phyloP scores from a whole-genome alignment of 768 basidiomycete species.

The Termitomyces sp. region DNA sequence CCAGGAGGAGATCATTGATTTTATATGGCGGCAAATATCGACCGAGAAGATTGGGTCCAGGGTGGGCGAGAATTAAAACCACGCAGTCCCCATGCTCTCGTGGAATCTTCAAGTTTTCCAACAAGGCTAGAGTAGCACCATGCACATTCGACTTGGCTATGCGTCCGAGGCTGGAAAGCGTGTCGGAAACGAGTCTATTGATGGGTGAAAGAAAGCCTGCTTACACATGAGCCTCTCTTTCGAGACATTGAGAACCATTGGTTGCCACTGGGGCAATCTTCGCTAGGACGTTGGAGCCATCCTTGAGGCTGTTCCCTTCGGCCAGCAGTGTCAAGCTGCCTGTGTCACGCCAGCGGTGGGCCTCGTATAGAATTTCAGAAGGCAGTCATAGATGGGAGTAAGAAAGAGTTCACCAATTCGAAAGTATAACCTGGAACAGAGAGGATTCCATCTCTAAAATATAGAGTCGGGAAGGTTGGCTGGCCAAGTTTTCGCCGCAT shows the following conservation, averaged over 20 bases:
- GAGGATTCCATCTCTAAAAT: constrained; percentile 57
- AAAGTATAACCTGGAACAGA: constrained; percentile 74
- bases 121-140: constrained; percentile 52
- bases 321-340: constrained; percentile 69
- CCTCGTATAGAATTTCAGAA: constrained; percentile 33
- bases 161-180: constrained; percentile 42
- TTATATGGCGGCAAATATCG: constrained; percentile 68
- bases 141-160: constrained; percentile 48
- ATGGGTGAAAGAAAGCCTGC: constrained; percentile 17
- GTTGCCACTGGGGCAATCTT: constrained; percentile 75
- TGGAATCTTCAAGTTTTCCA: constrained; percentile 70
- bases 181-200: constrained; percentile 1
- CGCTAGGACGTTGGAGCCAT: constrained; percentile 64
- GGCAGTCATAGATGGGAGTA: background rate
- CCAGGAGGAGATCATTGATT: constrained; percentile 64
- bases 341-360: constrained; percentile 67
- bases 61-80: constrained; percentile 69
- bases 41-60: constrained; percentile 66
- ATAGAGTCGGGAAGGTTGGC: constrained; percentile 55
- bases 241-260: constrained; percentile 69
- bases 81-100: constrained; percentile 64
- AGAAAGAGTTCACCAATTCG: constrained; percentile 48
- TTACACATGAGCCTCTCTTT: constrained; percentile 73
- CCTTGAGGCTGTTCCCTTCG: constrained; percentile 69
- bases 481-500: constrained; percentile 59